Percentiles rank a stretch among this genome's conserved stretches.
These are phyloP conservation scores for Lolium perenne DNA, from an alignment of 176 grass and related monocot species.

Conservation along the genomic window DNA sequence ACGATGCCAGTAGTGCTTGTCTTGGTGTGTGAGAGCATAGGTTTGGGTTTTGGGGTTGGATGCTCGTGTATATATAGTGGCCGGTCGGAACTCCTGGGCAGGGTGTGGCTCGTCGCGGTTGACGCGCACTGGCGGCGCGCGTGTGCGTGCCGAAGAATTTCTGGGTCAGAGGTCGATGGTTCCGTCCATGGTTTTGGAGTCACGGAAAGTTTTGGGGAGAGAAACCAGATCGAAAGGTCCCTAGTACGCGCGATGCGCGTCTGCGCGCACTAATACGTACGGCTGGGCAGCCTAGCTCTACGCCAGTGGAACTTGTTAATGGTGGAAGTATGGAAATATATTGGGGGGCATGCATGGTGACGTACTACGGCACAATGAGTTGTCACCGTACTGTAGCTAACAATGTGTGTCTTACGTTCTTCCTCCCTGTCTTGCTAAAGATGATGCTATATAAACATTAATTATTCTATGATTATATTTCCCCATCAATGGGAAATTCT, in stretches of 20 bases:
- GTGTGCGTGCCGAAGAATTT: background rate
- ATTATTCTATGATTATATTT: too few species aligned
- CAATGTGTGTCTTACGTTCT: background rate
- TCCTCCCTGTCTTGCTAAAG: too few species aligned
- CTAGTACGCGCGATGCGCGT: background rate
- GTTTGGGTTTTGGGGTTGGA: slow-evolving; percentile 1
- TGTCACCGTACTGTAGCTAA: too few species aligned
- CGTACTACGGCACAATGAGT: background rate
- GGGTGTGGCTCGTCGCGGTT: background rate
- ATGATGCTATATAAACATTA: too few species aligned
- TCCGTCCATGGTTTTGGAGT: slow-evolving; percentile 39
- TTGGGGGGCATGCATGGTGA: background rate
- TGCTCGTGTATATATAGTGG: slow-evolving; percentile 34
- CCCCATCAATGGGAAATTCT: too few species aligned
- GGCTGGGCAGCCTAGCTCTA: background rate
- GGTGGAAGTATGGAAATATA: background rate
- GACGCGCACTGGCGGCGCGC: slow-evolving; percentile 15
- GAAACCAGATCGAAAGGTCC: background rate
- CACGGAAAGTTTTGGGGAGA: slow-evolving; percentile 1
- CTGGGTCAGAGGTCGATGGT: background rate
- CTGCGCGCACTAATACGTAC: background rate
- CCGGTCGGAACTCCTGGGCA: background rate
- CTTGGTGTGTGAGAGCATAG: background rate
- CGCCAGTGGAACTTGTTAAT: background rate
- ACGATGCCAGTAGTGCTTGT: background rate